Percentiles rank a stretch among this genome's conserved stretches.
Evolutionary conservation across 2,329 filamentous ascomycete genomes (phyloP).

Genomic region (Sphaerulina musiva): DNA sequence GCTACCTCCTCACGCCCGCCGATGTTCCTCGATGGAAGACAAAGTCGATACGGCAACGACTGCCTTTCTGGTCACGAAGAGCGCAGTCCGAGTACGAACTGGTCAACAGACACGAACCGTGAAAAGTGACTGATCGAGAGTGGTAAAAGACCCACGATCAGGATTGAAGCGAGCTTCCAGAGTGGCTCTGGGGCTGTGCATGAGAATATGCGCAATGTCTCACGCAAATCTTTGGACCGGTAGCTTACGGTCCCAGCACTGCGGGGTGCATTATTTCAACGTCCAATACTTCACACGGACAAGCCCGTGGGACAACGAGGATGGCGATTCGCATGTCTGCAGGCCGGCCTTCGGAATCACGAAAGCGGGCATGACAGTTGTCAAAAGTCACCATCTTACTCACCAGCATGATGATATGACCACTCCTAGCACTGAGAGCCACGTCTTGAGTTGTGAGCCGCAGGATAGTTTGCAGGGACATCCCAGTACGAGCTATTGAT

Average conservation of each 20-base stretch:
- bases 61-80: conserved; percentile 29
- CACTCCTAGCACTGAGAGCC: neutral
- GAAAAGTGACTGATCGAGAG: neutral
- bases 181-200: neutral
- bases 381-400: neutral
- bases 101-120: conserved; percentile 28
- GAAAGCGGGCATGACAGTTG: conserved; percentile 1
- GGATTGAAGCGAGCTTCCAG: neutral
- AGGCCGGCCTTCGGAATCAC: neutral
- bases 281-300: neutral
- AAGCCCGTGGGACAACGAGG: neutral
- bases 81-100: conserved; percentile 29
- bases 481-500: neutral
- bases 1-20: conserved; percentile 31
- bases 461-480: neutral
- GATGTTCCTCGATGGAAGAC: conserved; percentile 25
- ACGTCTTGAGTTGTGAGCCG: neutral
- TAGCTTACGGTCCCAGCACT: neutral
- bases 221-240: too few species aligned
- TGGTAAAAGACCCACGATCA: neutral
- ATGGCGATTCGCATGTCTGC: neutral
- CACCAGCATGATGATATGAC: neutral
- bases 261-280: neutral
- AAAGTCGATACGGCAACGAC: conserved; percentile 18
- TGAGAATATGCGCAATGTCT: too few species aligned